Base-by-base conservation (phyloP, 371 early-diverging fungal genomes). In the Mortierella sp. region DNA sequence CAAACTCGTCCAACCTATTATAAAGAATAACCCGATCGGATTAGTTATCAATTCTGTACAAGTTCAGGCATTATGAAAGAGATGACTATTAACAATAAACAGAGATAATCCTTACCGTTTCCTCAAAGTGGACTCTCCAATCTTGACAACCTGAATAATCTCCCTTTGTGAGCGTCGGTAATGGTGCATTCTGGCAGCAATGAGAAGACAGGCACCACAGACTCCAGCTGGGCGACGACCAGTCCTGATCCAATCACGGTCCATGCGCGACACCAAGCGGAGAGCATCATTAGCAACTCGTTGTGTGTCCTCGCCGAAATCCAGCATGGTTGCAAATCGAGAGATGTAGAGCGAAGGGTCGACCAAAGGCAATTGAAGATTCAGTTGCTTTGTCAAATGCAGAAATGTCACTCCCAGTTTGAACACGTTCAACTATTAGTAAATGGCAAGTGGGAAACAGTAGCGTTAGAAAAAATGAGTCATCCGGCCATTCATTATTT, bases 171-270 rank as follows among this genome's bases (percentile, higher is more conserved):
- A 94, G 71, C 99, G 93, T 67, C 94, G 90, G 80, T 97, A 98
- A 43, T 96, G 96, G 81, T 99, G 95, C 94, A 99, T 98, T 75
- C 99, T 88, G 10, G 98, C 96, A 1, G 99, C 98, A 79, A 99
- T 95, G 64, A 98, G 90, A 61, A 99, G 87, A 89, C 97, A 94
- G 5, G 99, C 99, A 44, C 99, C 99, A 90, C 99, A 99, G 48
- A 99, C 94, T 82, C 99, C 99, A n/a, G 98, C 95, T 11, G 99
- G 99, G 26, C 98, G 92, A 82, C 99, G 93, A 59, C 99, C 99
- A 2, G 93, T 94, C 61, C 95, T 91, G 74, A 99, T 98, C 99
- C 99, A 99, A 91, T 99, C 99, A 69, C 98, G 92, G 73, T 98
- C 96, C 99, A 99, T 99, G 69, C 99, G 93, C 73, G 94, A 93